These are phyloP conservation scores for Fusarium nygamai DNA, from an alignment of 2,329 filamentous ascomycete genomes.

Conservation along the genomic window DNA sequence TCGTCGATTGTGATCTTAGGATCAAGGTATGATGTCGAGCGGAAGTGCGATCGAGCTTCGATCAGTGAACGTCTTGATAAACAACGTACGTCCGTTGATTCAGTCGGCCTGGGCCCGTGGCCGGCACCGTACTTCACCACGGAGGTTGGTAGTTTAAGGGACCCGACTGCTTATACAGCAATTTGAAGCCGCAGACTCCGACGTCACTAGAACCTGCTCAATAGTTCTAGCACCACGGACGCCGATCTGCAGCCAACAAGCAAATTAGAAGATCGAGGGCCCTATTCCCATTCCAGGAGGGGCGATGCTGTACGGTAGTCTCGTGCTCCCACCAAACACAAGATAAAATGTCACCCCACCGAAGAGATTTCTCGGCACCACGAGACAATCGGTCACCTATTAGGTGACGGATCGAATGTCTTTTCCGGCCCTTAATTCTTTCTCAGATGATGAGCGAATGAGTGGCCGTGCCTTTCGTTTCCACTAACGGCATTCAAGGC, in stretches of 20 bases:
- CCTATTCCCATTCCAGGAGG: constrained; percentile 30
- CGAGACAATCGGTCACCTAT: constrained; percentile 43
- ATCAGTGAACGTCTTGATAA: constrained; percentile 34
- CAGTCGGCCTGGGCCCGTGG: constrained; percentile 33
- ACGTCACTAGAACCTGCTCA: constrained; percentile 40
- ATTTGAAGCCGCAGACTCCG: constrained; percentile 35
- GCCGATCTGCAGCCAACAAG: constrained; percentile 37
- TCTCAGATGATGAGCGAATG: constrained; percentile 33
- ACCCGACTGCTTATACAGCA: constrained; percentile 39
- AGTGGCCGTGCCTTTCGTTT: constrained; percentile 19
- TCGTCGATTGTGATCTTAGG: constrained; percentile 9
- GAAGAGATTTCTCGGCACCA: constrained; percentile 44
- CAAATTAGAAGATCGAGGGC: constrained; percentile 22
- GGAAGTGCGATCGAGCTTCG: constrained; percentile 13
- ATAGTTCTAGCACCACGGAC: constrained; percentile 39
- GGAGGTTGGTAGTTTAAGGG: constrained; percentile 31
- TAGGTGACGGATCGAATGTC: constrained; percentile 43
- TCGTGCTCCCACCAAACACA: constrained; percentile 37
- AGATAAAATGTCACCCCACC: constrained; percentile 43
- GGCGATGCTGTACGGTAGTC: constrained; percentile 36
- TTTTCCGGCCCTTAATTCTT: constrained; percentile 24
- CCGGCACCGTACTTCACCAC: constrained; percentile 35
- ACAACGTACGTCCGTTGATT: constrained; percentile 20
- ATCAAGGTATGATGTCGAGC: constrained; percentile 6
- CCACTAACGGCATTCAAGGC: constrained; percentile 16